Conservation (phyloP, 2,329 filamentous ascomycete genomes). For the Xylariaceae sp. region DNA sequence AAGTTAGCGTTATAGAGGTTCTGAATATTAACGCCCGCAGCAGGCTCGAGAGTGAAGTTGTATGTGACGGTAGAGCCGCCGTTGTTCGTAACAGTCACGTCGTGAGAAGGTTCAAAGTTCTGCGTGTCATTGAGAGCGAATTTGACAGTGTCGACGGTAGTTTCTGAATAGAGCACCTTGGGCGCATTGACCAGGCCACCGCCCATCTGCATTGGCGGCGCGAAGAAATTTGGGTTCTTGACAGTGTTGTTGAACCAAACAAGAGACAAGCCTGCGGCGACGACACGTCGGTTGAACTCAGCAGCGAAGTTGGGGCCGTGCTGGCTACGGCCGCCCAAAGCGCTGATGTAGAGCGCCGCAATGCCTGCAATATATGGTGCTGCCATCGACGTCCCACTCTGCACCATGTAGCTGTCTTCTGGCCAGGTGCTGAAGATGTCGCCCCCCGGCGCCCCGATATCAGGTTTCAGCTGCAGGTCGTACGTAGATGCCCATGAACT, state of each 20-base stretch:
- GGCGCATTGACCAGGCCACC: constrained; percentile 19
- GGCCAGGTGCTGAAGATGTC: constrained; percentile 54
- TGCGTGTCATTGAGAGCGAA: neutral
- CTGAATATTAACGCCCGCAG: neutral
- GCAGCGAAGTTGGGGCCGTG: constrained; percentile 42
- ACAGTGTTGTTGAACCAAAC: constrained; percentile 1
- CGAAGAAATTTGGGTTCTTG: neutral
- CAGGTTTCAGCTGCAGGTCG: constrained; percentile 51
- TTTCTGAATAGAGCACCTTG: neutral
- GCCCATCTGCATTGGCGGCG: neutral
- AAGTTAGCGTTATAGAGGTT: neutral
- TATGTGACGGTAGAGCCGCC: neutral
- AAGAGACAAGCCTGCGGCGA: constrained; percentile 40
- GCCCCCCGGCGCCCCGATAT: constrained; percentile 51
- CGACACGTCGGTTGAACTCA: constrained; percentile 39
- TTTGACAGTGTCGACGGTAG: neutral
- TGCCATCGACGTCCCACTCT: constrained; percentile 57
- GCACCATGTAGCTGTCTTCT: constrained; percentile 42
- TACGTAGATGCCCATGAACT: constrained; percentile 52
- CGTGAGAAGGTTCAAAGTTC: neutral
- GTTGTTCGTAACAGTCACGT: neutral
- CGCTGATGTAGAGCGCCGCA: constrained; percentile 45
- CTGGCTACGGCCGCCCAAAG: constrained; percentile 39
- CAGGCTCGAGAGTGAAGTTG: neutral
- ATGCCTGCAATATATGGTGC: constrained; percentile 53